Base-by-base conservation (phyloP, 768 basidiomycete genomes). In the Pleurotus eryngii region DNA sequence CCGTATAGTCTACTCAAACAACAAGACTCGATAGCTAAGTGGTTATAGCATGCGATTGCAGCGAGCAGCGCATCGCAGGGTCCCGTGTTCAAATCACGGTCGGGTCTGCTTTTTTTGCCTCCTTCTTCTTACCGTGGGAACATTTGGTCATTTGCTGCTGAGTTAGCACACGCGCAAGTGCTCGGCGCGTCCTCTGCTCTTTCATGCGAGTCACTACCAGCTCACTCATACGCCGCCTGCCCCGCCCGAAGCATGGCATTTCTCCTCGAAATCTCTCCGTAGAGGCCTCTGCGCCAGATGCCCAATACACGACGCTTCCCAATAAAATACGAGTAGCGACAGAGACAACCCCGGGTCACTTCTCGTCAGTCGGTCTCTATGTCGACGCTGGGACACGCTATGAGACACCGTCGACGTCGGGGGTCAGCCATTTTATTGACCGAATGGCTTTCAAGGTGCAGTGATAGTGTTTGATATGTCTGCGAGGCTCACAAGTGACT, bases 371-470 rank as follows among this genome's bases (percentile, higher is more conserved):
- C 0, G 97, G 96, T 3, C 82, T 98, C 40, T 98, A 94, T 65
- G 81, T 98, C 63, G 95, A 98, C 69, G 95, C 92, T 2, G 97
- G 97, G 22, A 86, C 92, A 26, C 81, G 97, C 12, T 95, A 91
- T 77, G 97, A 98, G 69, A 84, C 80, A 9, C 72, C 80, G 17
- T 71, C 80, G 15, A 88, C 80, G 0, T 83, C 82, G 6, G 97
- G 97, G 0, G 89, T 87, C 5, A 91, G 90, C 60, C 94, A 98
- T 81, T 90, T 98, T 67, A 69, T 98, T 35, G 95, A 98, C 65
- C 81, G 95, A 65, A 86, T 98, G 84, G 96, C 96, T 1, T 98
- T 96, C 80, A 98, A 98, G 83, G 95, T 95, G 59, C 39, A 5
- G 70, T 67, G 4, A 42, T 22, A 17, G 42, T 45, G 11, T 18